Evolutionary conservation across 495 filamentous ascomycete species (phyloP).

Genomic region (Podospora australis): DNA sequence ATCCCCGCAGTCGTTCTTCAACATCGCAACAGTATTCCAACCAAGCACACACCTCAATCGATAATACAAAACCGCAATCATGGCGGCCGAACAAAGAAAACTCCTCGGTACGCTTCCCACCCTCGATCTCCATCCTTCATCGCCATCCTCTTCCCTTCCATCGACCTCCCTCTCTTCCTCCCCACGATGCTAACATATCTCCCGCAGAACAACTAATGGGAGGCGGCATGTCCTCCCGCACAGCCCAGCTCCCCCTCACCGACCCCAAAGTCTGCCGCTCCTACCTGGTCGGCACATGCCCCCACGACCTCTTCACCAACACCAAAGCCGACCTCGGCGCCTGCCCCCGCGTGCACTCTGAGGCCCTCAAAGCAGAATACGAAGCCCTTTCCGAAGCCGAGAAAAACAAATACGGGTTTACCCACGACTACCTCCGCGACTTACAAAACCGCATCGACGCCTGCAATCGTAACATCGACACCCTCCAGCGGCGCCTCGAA

Average conservation of each 20-base stretch:
- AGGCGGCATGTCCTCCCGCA: slow-evolving; percentile 60
- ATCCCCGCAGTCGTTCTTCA: not conserved
- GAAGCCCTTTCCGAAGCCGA: slow-evolving; percentile 59
- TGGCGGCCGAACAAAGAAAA: slow-evolving; percentile 94
- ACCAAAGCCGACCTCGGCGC: slow-evolving; percentile 95
- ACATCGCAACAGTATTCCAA: not conserved
- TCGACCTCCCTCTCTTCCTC: not conserved
- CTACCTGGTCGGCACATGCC: slow-evolving; percentile 89
- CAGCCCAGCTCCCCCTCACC: slow-evolving; percentile 75
- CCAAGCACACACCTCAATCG: too few species aligned
- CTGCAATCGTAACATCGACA: slow-evolving; percentile 89
- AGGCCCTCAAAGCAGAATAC: slow-evolving; percentile 83
- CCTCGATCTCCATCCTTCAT: too few species aligned
- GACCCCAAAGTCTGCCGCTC: slow-evolving; percentile 94
- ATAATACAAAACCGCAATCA: slow-evolving; percentile 31
- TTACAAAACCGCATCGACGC: slow-evolving; percentile 94
- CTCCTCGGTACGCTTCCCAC: slow-evolving; percentile 92
- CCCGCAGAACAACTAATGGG: slow-evolving; percentile 74
- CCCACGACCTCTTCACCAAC: slow-evolving; percentile 99
- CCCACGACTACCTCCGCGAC: slow-evolving; percentile 93
- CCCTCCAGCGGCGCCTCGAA: slow-evolving; percentile 82
- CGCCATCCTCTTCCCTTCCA: slow-evolving; percentile 20
- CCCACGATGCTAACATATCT: slow-evolving; percentile 4
- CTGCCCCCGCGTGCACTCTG: slow-evolving; percentile 85
- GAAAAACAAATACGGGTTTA: slow-evolving; percentile 77